phyloP scores from a whole-genome alignment of 768 basidiomycete species.

The Boletus barrowsii region DNA sequence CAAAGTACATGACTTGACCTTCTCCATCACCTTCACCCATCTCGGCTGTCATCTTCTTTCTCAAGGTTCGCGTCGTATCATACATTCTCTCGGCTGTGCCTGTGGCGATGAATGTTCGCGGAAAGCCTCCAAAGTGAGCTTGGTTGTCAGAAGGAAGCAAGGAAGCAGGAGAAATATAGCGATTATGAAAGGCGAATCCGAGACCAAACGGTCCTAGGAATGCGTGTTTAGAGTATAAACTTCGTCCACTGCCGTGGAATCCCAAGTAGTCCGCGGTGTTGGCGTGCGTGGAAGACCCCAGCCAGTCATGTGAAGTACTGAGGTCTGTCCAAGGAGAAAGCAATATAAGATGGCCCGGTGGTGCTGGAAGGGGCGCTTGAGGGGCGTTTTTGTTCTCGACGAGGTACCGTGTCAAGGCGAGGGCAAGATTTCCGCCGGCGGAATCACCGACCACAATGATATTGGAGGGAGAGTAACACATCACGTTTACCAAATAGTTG shows the following conservation, averaged over 20 bases:
- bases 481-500: slow-evolving; percentile 56
- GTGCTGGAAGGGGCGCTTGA: slow-evolving; percentile 35
- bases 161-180: slow-evolving; percentile 61
- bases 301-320: slow-evolving; percentile 34
- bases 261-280: slow-evolving; percentile 33
- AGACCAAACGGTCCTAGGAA: slow-evolving; percentile 49
- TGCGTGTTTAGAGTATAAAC: slow-evolving; percentile 36
- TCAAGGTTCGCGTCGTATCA: slow-evolving; percentile 49
- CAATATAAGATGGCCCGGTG: slow-evolving; percentile 48
- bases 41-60: slow-evolving; percentile 48
- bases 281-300: slow-evolving; percentile 37
- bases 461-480: slow-evolving; percentile 55
- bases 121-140: slow-evolving; percentile 53
- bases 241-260: slow-evolving; percentile 6
- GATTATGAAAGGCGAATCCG: slow-evolving; percentile 43
- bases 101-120: slow-evolving; percentile 55
- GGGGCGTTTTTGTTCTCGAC: slow-evolving; percentile 41
- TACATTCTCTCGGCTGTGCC: slow-evolving; percentile 58
- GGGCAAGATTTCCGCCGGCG: slow-evolving; percentile 71
- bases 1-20: slow-evolving; percentile 45
- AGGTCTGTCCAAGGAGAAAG: slow-evolving; percentile 60
- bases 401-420: slow-evolving; percentile 61
- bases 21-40: slow-evolving; percentile 34
- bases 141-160: slow-evolving; percentile 30
- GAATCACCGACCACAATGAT: slow-evolving; percentile 75